Evolutionary conservation across 192 early-diverging fungal genomes (phyloP).

Genomic region (Glomus cerebriforme): DNA sequence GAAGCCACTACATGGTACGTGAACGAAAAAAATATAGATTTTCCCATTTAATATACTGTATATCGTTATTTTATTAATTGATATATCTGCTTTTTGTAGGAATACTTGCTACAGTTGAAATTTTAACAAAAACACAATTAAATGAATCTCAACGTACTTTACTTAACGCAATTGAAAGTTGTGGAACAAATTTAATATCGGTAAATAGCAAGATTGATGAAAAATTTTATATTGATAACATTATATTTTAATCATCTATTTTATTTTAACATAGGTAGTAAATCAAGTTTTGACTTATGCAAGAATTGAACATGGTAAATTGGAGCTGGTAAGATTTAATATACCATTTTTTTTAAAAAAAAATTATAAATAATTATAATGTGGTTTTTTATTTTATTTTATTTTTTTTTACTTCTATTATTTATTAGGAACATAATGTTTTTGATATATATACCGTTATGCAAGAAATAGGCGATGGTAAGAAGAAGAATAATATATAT

Average conservation of each 20-base stretch:
- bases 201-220: background rate
- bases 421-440: background rate
- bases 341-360: too few species aligned
- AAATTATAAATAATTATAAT: too few species aligned
- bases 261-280: background rate
- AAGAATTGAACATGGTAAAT: conserved; percentile 4
- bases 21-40: background rate
- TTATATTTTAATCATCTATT: background rate
- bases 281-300: conserved; percentile 14
- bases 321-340: background rate
- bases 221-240: background rate
- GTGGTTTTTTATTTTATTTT: background rate
- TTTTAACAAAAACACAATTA: conserved; percentile 6
- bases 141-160: conserved; percentile 13
- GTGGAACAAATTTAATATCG: conserved; percentile 21
- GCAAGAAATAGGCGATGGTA: conserved; percentile 5
- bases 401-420: too few species aligned
- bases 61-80: background rate
- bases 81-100: background rate
- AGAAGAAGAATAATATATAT: background rate
- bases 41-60: too few species aligned
- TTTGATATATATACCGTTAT: background rate
- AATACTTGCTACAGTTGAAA: background rate
- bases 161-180: conserved; percentile 15
- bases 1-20: conserved; percentile 9